A percentile compares a stretch with the other conserved stretches of the same genome.
These are phyloP conservation scores for Skeletonema tropicum DNA, from an alignment of 108 stramenopile genomes.

Conservation along the genomic window DNA sequence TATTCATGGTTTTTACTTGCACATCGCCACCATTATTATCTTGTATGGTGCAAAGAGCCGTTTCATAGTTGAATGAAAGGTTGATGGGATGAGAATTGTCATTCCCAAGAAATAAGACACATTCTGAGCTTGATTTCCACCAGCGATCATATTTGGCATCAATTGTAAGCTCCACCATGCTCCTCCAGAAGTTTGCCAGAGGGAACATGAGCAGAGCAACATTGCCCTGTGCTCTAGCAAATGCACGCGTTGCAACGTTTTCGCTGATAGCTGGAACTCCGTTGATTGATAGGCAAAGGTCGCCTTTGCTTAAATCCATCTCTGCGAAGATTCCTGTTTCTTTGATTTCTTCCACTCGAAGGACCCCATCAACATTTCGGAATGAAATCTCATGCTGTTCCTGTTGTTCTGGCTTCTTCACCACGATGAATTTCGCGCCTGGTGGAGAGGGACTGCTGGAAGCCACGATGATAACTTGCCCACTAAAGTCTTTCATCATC, in stretches of 20 bases:
- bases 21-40: conserved; percentile 13
- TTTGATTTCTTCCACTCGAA: conserved; percentile 20
- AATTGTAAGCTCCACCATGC: conserved; percentile 22
- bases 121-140: conserved; percentile 20
- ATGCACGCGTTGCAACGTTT: conserved; percentile 7
- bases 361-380: conserved; percentile 16
- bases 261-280: conserved; percentile 18
- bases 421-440: conserved; percentile 15
- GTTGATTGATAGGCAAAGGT: conserved; percentile 32
- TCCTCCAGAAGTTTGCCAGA: conserved; percentile 21
- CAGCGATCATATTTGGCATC: conserved; percentile 17
- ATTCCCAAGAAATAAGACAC: conserved; percentile 6
- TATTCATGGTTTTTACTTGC: conserved; percentile 25
- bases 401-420: conserved; percentile 15
- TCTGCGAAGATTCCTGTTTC: conserved; percentile 17
- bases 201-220: conserved; percentile 24
- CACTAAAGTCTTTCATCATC: conserved; percentile 20
- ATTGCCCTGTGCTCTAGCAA: conserved; percentile 11
- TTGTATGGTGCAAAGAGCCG: conserved; percentile 17
- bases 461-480: conserved; percentile 19
- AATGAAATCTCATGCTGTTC: conserved; percentile 16
- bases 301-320: conserved; percentile 15
- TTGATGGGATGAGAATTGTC: conserved; percentile 3
- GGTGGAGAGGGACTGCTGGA: conserved; percentile 29
- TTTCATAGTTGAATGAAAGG: conserved; percentile 16